Conservation (phyloP, 139 green algal species). For the Closterium sp. region DNA sequence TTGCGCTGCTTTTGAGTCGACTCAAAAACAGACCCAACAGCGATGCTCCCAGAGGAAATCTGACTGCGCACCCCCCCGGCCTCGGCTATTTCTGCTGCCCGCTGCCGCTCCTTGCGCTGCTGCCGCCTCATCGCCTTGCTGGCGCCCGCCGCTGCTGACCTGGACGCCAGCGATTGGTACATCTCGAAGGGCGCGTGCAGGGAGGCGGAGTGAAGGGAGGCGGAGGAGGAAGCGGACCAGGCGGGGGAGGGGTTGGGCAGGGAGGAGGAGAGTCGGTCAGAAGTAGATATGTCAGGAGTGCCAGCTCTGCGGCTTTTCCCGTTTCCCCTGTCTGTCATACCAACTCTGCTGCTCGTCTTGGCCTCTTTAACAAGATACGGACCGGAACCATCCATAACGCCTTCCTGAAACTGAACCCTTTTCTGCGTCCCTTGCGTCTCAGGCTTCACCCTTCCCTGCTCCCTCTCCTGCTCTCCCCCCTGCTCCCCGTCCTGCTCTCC, state of each 20-base stretch:
- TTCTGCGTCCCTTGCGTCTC: neutral
- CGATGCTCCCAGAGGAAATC: too few relatives aligned
- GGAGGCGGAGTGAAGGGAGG: neutral
- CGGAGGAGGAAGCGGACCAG: neutral
- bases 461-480: too few relatives aligned
- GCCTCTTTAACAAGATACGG: neutral
- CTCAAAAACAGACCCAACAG: neutral
- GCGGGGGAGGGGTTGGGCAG: neutral
- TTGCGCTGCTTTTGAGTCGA: too few relatives aligned
- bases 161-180: neutral
- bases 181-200: neutral
- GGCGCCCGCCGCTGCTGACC: neutral
- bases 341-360: too few relatives aligned
- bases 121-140: neutral
- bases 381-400: too few relatives aligned
- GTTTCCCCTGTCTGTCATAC: too few relatives aligned
- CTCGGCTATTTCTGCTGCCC: too few relatives aligned
- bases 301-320: too few relatives aligned
- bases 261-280: neutral
- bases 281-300: neutral
- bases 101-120: neutral
- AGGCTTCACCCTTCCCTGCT: too few relatives aligned
- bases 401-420: neutral
- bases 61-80: too few relatives aligned
- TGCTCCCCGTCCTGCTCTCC: too few relatives aligned